phyloP scores from a whole-genome alignment of 192 early-diverging fungal genomes.

The Obelidium mucronatum region DNA sequence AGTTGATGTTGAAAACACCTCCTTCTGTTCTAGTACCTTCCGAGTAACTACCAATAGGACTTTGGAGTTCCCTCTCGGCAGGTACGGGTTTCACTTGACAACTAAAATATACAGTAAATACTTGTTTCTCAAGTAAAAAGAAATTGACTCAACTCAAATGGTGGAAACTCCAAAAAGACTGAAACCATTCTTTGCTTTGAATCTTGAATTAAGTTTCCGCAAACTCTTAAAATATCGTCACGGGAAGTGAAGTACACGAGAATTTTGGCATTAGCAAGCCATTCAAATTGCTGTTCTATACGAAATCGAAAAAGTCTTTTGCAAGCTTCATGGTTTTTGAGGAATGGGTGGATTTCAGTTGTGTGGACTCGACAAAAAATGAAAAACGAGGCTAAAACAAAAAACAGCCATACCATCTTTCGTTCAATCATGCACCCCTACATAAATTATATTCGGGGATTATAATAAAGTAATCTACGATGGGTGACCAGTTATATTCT shows the following conservation, averaged over 20 bases:
- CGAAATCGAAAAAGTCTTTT: conserved; percentile 16
- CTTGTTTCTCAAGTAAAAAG: not conserved
- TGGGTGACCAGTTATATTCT: too few species aligned
- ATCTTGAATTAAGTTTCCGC: conserved; percentile 8
- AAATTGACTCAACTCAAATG: conserved; percentile 2
- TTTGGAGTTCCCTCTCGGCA: not conserved
- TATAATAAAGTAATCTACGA: not conserved
- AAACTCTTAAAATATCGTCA: conserved; percentile 33
- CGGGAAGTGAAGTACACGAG: conserved; percentile 11
- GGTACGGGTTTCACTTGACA: conserved; percentile 36
- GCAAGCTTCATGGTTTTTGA: not conserved
- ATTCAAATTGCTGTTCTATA: conserved; percentile 4
- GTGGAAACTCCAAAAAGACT: conserved; percentile 24
- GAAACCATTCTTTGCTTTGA: conserved; percentile 7
- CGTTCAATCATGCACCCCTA: not conserved
- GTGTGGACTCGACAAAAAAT: too few species aligned
- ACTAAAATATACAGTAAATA: conserved; percentile 7
- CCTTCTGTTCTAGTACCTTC: conserved; percentile 27
- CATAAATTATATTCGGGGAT: too few species aligned
- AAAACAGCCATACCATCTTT: not conserved
- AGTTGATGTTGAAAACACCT: conserved; percentile 29
- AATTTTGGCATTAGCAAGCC: conserved; percentile 24
- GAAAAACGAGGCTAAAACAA: not conserved
- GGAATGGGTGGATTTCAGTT: too few species aligned
- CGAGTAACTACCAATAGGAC: conserved; percentile 17